phyloP scores from a whole-genome alignment of 192 early-diverging fungal genomes.

The Spizellomyces punctatus region DNA sequence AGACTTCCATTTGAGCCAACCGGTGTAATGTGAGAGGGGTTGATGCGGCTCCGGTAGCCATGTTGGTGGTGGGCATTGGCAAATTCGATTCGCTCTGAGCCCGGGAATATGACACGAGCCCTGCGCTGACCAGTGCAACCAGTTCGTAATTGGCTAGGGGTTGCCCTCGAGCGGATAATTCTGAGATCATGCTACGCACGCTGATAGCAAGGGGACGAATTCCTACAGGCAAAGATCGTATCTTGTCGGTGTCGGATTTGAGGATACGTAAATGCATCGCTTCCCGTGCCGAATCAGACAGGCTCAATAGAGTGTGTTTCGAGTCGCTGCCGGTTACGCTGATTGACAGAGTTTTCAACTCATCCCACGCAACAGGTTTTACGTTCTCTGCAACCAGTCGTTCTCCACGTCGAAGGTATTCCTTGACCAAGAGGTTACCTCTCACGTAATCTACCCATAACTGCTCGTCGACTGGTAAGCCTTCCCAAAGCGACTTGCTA shows the following conservation, averaged over 20 bases:
- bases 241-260: slow-evolving; percentile 4
- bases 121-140: slow-evolving; percentile 13
- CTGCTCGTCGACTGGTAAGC: slow-evolving; percentile 1
- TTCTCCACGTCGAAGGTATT: slow-evolving; percentile 20
- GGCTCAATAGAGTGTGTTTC: not conserved
- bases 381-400: slow-evolving; percentile 25
- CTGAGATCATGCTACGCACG: slow-evolving; percentile 9
- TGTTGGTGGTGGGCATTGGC: not conserved
- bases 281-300: slow-evolving; percentile 1
- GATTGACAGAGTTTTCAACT: not conserved
- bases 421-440: slow-evolving; percentile 7
- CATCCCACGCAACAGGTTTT: not conserved
- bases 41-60: not conserved
- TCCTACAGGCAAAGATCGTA: not conserved
- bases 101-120: not conserved
- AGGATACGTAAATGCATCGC: slow-evolving; percentile 14
- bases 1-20: slow-evolving; percentile 23
- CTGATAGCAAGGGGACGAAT: slow-evolving; percentile 2
- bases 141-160: slow-evolving; percentile 26
- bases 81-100: not conserved
- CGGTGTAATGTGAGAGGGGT: slow-evolving; percentile 3
- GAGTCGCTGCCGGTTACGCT: not conserved
- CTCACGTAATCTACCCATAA: not conserved
- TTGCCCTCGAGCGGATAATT: not conserved
- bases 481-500: not conserved